These are phyloP conservation scores for Candolleomyces efflorescens DNA, from an alignment of 768 basidiomycete species.

Conservation along the genomic window DNA sequence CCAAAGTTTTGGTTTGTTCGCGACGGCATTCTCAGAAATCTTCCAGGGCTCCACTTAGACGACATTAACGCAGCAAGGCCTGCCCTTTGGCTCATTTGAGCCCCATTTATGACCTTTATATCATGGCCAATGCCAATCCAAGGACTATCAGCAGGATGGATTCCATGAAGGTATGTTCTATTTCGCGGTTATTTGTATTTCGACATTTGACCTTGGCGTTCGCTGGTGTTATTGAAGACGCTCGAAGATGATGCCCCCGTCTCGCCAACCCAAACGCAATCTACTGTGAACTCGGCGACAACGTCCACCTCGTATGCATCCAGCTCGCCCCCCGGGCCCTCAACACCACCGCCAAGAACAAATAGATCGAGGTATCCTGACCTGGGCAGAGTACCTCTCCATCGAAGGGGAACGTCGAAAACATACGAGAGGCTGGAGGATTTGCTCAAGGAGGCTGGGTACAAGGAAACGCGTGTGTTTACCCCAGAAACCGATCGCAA, in stretches of 20 bases:
- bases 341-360: constrained; percentile 37
- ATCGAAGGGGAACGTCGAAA: constrained; percentile 73
- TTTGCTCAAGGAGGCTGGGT: constrained; percentile 81
- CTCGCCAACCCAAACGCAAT: constrained; percentile 38
- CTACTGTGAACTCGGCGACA: constrained; percentile 30
- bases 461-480: constrained; percentile 88
- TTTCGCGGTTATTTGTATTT: background rate
- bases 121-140: background rate
- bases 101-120: background rate
- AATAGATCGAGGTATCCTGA: constrained; percentile 50
- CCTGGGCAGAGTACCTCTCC: constrained; percentile 68
- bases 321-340: constrained; percentile 36
- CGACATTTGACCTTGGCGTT: background rate
- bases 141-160: background rate
- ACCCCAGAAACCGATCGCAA: constrained; percentile 74
- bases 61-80: background rate
- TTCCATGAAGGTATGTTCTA: background rate
- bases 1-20: background rate
- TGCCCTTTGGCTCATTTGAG: background rate
- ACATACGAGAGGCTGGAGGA: constrained; percentile 85
- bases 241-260: background rate
- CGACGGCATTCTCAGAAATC: background rate
- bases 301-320: constrained; percentile 28
- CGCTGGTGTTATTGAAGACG: background rate
- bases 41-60: background rate